Evolutionary conservation across 1,284 basidiomycete genomes (phyloP), one percentile per base, ranked within the genome.

Genomic region (Cutaneotrichosporon cyanovorans): DNA sequence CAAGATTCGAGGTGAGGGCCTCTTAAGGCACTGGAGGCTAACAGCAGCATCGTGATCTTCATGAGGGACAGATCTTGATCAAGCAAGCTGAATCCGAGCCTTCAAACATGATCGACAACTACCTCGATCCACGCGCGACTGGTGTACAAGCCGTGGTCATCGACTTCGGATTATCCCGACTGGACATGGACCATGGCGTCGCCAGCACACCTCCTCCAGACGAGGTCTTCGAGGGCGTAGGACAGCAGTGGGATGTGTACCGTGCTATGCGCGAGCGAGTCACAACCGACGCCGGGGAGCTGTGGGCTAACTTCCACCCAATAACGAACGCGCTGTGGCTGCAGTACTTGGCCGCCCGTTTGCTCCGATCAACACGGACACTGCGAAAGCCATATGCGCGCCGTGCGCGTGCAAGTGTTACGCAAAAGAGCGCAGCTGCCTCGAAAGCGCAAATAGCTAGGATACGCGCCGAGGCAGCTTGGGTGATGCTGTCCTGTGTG

Each of bases 21-120:
- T 16, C 4, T 1, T 2, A 7, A 10, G n/a, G 6, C 4, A 3
- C 35, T n/a, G n/a, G n/a, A n/a, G 32, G 43, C 51, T 53, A n/a
- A 53, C 46, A 22, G 3, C 63, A 95, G 87, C 95, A 98, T 71
- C 88, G 93, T 16, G 93, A 98, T 68, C 77, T 98, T 30, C 93
- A 98, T 63, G 90, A 90, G 81, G 93, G 93, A n/a, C 95, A 98
- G 69, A 85, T 98, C 40, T 78, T 98, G 10, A 80, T 98, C 39
- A 37, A 76, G 4, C n/a, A 47, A 25, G 15, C 37, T 64, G 37
- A 46, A 58, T 6, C 57, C 58, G 21, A 74, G 34, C 31, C 42
- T 37, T 8, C 58, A 58, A 21, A 74, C 31, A 30, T 42, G 32
- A 31, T 47, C 30, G 20, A 43, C 45, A 11, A 54, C 46, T 53